Base-by-base conservation (phyloP, 2,329 filamentous ascomycete genomes). In the Fusarium lateritium region DNA sequence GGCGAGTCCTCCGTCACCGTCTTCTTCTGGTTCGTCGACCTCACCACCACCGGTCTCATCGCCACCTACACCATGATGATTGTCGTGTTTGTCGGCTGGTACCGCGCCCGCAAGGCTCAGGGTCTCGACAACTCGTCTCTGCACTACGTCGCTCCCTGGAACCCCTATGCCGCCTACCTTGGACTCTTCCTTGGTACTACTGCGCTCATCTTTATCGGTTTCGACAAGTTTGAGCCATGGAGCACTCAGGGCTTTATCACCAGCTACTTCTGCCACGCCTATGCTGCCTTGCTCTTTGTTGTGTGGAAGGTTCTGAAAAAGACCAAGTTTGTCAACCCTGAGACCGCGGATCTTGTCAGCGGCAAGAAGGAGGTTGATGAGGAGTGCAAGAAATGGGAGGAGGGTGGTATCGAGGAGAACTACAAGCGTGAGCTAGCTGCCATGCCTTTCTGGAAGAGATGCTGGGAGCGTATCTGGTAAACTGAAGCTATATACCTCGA, bases 321-420 rank as follows among this genome's bases (percentile, higher is more conserved):
- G 73, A 92, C 90, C 0, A 88, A 85, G 67, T 62, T 75, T 43
- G 71, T 62, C 33, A 68, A 65, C 33, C 55, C 73, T 10, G 55
- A 69, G 42, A 73, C 59, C 5, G 73, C 73, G 24, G 73, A 75
- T 19, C 66, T 75, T 17, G 56, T 75, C 31, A 86, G 86, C 36
- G 89, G 90, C 60, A 80, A 92, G 61, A 86, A 86, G 8, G 90
- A 92, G 77, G 87, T 91, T 65, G 90, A 91, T 55, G 87, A 88
- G 65, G 81, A 83, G 75, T 82, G 81, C 67, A 71, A 76, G 19
- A 75, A 79, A 44, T 83, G 81, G 81, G 81, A 83, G 60, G 80
- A 83, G 67, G 81, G 81, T 8, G 81, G 81, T 6, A 79, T 85
- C 33, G 82, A 83, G 64, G 82, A 83, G 72, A 83, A 83, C 55